Base-by-base conservation (phyloP, 2,329 filamentous ascomycete species). In the Calonectria pteridis region DNA sequence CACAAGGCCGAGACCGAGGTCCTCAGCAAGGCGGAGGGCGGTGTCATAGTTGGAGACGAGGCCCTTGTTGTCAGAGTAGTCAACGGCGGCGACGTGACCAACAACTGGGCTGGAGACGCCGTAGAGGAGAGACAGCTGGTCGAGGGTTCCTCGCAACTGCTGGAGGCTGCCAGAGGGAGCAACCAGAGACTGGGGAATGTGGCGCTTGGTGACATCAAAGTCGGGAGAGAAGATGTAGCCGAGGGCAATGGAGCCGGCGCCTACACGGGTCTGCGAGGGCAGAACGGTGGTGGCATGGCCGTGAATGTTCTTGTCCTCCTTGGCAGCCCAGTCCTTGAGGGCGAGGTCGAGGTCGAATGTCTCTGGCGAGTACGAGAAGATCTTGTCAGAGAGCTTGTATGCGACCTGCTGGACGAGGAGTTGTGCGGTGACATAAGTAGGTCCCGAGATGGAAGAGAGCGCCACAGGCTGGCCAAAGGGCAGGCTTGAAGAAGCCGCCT, bases 141-240 rank as follows among this genome's bases (percentile, higher is more conserved):
- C 96, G 63, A 99, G 89, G 33, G 94, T 91, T n/a, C 93, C 88
- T 51, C 95, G 94, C 81, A 99, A 90, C 82, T 94, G 93, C 73
- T 92, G 91, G 77, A 99, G 88, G 77, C 93, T 96, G 58, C 94
- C 92, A 0, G 95, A 96, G 3, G 95, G 95, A 13, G 95, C 96
- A 76, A 99, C 87, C 76, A 99, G 92, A 20, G 95, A 93, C 89
- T 99, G 97, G 3, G 97, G 96, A 72, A 98, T 93, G 83, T 97
- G 93, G 78, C 96, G 93, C 89, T 97, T 98, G 87, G 91, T 92
- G 81, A 98, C 86, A 84, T 98, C 96, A 82, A 98, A 98, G 86
- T 99, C 97, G 81, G 95, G 95, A 74, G 96, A 98, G 89, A 98
- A 99, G 84, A 98, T 94, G 87, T 99, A 99, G 71, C 97, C 97